Base-by-base conservation (phyloP, 345 rosid genomes). In the Cardamine occulta region DNA sequence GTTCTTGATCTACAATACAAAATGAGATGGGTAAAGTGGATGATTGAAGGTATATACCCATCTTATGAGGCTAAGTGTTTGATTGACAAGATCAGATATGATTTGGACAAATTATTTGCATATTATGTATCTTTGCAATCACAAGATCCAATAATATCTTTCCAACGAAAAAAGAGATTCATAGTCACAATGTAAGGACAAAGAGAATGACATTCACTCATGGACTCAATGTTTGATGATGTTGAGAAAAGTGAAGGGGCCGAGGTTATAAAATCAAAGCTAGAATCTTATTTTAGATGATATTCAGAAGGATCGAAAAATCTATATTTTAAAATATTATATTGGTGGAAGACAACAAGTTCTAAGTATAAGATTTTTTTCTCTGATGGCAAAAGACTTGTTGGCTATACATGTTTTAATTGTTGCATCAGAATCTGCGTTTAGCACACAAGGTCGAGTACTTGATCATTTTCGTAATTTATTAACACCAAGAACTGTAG, bases 401-500 rank as follows among this genome's bases (percentile, higher is more conserved):
- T 47, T 80, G 44, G 74, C 26, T 3, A 45, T 66, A 13, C 63
- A 6, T 2, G 39, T 80, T 2, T 70, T 2, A 7, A 80, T 52
- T 2, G 42, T 80, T 34, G 77, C 78, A 21, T 72, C 21, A 2
- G 32, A 75, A 66, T 59, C 39, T 53, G 11, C 37, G 1, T 76
- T 72, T 59, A 66, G 78, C 24, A 18, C 39, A 2, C 8, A 55
- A 3, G 40, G 72, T 29, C 14, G 62, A 6, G 31, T 76, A 0
- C 52, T 80, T 3, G 45, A 72, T 54, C 37, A 4, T 15, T 76
- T 76, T 35, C 31, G 29, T 35, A 76, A 61, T 21, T 72, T 60
- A 0, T 7, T 80, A 32, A 72, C 83, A n/a, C 80, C 74, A 5
- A 47, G 4, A 26, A 58, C 47, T 3, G 74, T 80, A 48, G 62